Evolutionary conservation across 345 rosid species (phyloP).

Genomic region (Limnanthes douglasii): DNA sequence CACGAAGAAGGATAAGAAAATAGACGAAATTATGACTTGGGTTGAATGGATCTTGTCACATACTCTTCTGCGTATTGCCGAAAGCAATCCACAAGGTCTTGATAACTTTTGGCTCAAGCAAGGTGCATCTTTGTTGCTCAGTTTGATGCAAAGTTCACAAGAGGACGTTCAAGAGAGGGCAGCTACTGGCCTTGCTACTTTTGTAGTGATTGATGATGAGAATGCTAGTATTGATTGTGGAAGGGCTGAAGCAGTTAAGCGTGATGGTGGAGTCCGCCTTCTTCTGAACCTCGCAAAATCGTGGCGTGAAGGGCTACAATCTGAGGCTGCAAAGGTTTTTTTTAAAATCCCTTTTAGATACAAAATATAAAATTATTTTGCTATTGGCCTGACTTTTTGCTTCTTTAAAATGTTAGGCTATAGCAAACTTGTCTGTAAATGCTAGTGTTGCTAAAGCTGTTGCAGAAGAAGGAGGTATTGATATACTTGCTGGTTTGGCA

Average conservation of each 20-base stretch:
- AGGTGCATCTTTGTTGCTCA: conserved; percentile 57
- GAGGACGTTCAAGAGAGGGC: conserved; percentile 87
- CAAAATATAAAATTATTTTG: neutral
- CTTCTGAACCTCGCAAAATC: conserved; percentile 70
- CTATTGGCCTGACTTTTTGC: conserved; percentile 5
- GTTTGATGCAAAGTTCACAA: conserved; percentile 63
- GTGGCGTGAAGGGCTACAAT: conserved; percentile 78
- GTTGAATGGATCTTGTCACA: conserved; percentile 67
- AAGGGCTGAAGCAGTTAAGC: conserved; percentile 83
- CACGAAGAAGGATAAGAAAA: conserved; percentile 18
- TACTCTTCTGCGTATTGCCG: conserved; percentile 53
- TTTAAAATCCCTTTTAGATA: neutral
- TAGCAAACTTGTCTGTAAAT: conserved; percentile 78
- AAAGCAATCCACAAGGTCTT: conserved; percentile 56
- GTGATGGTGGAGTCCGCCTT: conserved; percentile 59
- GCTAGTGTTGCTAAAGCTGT: conserved; percentile 71
- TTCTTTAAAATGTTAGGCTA: conserved; percentile 31
- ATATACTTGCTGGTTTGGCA: conserved; percentile 49
- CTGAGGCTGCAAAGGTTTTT: conserved; percentile 77
- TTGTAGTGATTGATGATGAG: conserved; percentile 76
- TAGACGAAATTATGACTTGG: conserved; percentile 57
- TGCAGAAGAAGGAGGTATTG: conserved; percentile 72
- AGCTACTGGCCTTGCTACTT: conserved; percentile 85
- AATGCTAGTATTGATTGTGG: conserved; percentile 69
- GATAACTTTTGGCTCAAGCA: conserved; percentile 77